Percentiles rank a stretch among this genome's conserved stretches.
Conservation (phyloP, 2,329 filamentous ascomycete species). For the Ceratocystis destructans region DNA sequence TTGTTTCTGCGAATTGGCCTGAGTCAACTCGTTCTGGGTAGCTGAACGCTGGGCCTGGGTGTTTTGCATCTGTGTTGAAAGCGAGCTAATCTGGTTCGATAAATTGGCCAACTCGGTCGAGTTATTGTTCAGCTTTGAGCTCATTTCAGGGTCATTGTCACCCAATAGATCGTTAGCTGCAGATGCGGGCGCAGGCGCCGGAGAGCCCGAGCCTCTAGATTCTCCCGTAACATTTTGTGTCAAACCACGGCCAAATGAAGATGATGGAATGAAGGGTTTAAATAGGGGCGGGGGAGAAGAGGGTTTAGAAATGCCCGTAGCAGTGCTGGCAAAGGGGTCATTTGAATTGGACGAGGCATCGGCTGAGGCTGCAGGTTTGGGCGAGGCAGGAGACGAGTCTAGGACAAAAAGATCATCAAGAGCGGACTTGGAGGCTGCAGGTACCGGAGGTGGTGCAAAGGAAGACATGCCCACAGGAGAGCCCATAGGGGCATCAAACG, state of each 20-base stretch:
- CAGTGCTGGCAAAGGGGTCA: constrained; percentile 51
- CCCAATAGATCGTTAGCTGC: constrained; percentile 68
- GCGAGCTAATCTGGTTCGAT: constrained; percentile 82
- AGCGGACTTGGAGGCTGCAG: constrained; percentile 55
- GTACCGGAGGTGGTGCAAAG: constrained; percentile 27
- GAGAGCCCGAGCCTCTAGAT: constrained; percentile 50
- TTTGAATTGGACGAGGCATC: constrained; percentile 57
- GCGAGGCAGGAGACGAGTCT: constrained; percentile 41
- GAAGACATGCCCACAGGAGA: constrained; percentile 24
- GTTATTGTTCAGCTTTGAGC: constrained; percentile 75
- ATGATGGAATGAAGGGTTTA: constrained; percentile 85
- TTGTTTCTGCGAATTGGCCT: constrained; percentile 73
- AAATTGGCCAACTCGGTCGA: constrained; percentile 88
- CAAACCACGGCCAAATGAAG: constrained; percentile 76
- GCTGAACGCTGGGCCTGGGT: constrained; percentile 68
- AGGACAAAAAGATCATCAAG: constrained; percentile 89
- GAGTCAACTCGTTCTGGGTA: constrained; percentile 69
- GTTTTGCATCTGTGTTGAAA: constrained; percentile 89
- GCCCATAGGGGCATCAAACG: constrained; percentile 37
- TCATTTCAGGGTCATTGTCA: constrained; percentile 76
- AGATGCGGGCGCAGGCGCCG: constrained; percentile 28
- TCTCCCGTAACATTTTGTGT: constrained; percentile 41
- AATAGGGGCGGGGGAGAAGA: constrained; percentile 46
- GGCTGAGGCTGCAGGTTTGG: constrained; percentile 42
- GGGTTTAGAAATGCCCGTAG: constrained; percentile 41